Base-by-base conservation (phyloP, 2,329 filamentous ascomycete genomes). In the Bipolaris sorokiniana region DNA sequence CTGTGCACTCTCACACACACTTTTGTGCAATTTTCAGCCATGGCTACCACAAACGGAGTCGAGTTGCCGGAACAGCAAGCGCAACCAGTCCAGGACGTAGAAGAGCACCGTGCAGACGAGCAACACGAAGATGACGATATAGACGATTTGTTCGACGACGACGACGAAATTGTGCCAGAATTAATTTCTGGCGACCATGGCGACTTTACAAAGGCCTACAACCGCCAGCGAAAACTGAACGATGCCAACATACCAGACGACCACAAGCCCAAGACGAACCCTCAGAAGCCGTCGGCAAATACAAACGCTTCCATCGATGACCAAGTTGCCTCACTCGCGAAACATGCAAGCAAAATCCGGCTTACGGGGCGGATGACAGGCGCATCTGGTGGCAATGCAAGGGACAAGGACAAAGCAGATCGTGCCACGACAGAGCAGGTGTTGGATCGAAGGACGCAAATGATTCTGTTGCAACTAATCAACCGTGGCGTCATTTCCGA, bases 381-480 rank as follows among this genome's bases (percentile, higher is more conserved):
- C 28, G 79, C 77, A 10, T 79, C 77, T 16, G 83, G 82, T 48
- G 78, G 79, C 42, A 80, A 56, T 18, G 62, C 64, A 13, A 64
- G 72, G 28, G 86, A 88, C 57, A 92, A 91, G 76, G 93, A 97
- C 78, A 96, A 95, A 82, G 89, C 90, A 53, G 94, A 99, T 75
- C 88, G 95, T 57, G 94, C 95, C 49, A 99, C 95, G 13, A 92
- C 87, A 67, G 95, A 99, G 76, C 92, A 97, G 77, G 95, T 99
- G 47, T 81, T 99, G 59, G 95, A 99, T 78, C 91, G 92, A 62
- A 86, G 92, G 51, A 99, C 95, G 13, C 90, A 93, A 65, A 96
- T 97, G 91, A 93, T 99, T 59, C 82, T 99, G 51, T 83, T 97
- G 63, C 92, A 97, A 79, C 92, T 99, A 85, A 94, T 98, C 81